These are phyloP conservation scores for Fusarium lateritium DNA, from an alignment of 2,329 filamentous ascomycete species.

Conservation along the genomic window DNA sequence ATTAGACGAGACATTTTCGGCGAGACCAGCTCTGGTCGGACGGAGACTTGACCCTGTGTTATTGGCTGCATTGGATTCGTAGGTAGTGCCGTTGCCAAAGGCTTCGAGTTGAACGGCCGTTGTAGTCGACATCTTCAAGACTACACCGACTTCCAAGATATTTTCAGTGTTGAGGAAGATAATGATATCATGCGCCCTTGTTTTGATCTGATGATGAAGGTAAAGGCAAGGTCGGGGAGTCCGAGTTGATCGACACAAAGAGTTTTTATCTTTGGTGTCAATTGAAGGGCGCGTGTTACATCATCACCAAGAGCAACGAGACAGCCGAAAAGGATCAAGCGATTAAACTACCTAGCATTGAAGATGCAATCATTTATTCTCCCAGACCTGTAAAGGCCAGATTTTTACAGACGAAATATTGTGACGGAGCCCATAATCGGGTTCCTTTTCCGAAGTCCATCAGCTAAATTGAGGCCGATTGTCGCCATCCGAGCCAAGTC, in stretches of 20 bases:
- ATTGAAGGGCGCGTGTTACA: slow-evolving; percentile 28
- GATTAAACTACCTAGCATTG: too few species aligned
- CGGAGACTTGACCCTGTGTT: slow-evolving; percentile 19
- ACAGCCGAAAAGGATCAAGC: background rate
- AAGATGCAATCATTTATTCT: too few species aligned
- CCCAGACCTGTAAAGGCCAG: too few species aligned
- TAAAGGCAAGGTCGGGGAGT: accelerated
- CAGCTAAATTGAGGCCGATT: background rate
- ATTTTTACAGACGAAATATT: background rate
- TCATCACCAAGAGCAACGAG: slow-evolving; percentile 5
- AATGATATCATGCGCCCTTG: background rate
- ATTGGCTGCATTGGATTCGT: slow-evolving; percentile 1
- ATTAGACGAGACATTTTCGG: background rate
- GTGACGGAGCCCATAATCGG: background rate
- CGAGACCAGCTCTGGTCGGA: slow-evolving; percentile 19
- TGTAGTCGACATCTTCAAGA: slow-evolving; percentile 29
- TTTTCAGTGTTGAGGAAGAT: accelerated
- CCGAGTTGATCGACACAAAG: background rate
- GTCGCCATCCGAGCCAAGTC: background rate
- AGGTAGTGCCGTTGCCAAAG: slow-evolving; percentile 14
- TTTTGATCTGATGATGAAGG: background rate
- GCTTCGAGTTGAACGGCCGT: slow-evolving; percentile 35
- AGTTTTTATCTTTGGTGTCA: slow-evolving; percentile 19
- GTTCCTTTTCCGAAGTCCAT: background rate
- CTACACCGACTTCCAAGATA: background rate